Base-by-base conservation (phyloP, 2,329 filamentous ascomycete genomes). In the Emericellopsis cladophorae region DNA sequence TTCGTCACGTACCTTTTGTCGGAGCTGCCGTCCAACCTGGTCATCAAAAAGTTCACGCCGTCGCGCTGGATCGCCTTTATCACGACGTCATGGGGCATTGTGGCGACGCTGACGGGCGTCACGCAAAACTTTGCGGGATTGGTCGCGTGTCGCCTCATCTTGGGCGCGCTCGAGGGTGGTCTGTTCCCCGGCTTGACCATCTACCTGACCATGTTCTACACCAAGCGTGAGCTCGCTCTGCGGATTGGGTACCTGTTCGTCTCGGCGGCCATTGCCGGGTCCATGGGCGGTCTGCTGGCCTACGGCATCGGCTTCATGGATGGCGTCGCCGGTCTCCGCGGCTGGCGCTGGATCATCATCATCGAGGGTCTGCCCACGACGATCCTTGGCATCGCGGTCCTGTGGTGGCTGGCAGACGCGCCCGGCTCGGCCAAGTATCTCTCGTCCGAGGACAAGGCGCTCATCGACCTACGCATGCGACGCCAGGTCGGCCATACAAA, bases 341-440 rank as follows among this genome's bases (percentile, higher is more conserved):
- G 49, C 31, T 54, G 51, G 51, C 60, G 78, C 34, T 82, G 77
- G 77, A 78, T 81, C 44, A 65, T 81, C 54, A 73, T 76, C 37
- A 51, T 76, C 14, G 62, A 66, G 18, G 58, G 59, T 0, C 47
- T 62, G 14, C 58, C 58, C 1, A 60, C 73, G 0, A 40, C 51
- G 3, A 32, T 57, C 3, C 51, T 56, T 1, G 55, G 55, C 2
- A 48, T 55, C 1, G 37, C 49, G 1, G 45, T 55, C 36, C 55
- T 45, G 46, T 57, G 45, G 12, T 51, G 51, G 49, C 50, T 57
- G 2, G 53, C 54, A 2, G 53, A 57, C n/a, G 46, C 44, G 1
- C 54, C 54, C 0, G 49, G 73, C 39, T 72, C 66, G 0, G 76
- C 77, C 1, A 70, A 67, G 44, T 82, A 76, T 49, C 64, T 81